These are phyloP conservation scores for Alternaria infectoria DNA, from an alignment of 2,329 filamentous ascomycete species.

Conservation along the genomic window DNA sequence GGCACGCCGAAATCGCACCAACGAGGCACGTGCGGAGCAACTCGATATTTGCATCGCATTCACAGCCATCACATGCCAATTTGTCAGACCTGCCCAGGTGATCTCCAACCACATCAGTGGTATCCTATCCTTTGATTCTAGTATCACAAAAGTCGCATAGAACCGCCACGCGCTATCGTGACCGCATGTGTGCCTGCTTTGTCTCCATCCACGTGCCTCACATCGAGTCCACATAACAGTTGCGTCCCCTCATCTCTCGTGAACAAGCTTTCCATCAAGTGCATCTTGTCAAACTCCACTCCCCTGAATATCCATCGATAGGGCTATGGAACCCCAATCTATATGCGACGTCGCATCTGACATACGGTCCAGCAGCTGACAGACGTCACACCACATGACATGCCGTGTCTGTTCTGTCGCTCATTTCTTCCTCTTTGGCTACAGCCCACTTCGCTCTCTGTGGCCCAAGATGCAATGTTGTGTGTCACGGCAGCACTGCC, in stretches of 20 bases:
- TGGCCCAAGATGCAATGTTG: constrained; percentile 2
- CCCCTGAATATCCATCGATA: constrained; percentile 19
- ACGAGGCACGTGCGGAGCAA: not conserved
- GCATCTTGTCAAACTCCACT: constrained; percentile 21
- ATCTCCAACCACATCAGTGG: not conserved
- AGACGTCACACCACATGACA: constrained; percentile 11
- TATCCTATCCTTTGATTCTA: not conserved
- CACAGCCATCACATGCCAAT: not conserved
- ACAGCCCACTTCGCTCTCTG: constrained; percentile 19
- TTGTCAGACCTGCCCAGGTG: not conserved
- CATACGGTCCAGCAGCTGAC: constrained; percentile 13
- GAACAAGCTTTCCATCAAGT: constrained; percentile 11
- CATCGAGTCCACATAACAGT: not conserved
- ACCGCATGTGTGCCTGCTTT: not conserved
- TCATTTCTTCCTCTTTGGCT: constrained; percentile 23
- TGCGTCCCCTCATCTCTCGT: not conserved
- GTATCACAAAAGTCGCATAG: not conserved
- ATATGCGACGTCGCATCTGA: constrained; percentile 28
- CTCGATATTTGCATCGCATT: not conserved
- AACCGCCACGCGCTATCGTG: not conserved
- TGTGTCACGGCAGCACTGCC: not conserved
- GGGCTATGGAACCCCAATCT: constrained; percentile 1
- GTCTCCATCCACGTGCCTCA: not conserved
- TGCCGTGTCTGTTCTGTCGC: constrained; percentile 24
- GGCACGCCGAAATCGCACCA: not conserved